phyloP scores from a whole-genome alignment of 176 grass and related monocot species.

The Oryza nivara region DNA sequence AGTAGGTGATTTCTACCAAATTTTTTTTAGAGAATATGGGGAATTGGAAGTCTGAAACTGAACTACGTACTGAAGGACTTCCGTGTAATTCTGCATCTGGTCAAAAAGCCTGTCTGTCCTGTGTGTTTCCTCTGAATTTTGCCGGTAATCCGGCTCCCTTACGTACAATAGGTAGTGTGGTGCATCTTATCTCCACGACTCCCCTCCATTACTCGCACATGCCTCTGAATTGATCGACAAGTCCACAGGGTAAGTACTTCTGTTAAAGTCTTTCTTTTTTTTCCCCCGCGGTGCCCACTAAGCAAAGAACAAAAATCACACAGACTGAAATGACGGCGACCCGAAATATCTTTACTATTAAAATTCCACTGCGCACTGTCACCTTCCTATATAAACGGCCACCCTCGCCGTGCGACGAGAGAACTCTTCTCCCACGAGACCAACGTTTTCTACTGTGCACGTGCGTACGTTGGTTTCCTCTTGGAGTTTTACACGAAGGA shows the following conservation, averaged over 20 bases:
- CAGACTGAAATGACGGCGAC: conserved; percentile 1
- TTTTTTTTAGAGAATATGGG: background rate
- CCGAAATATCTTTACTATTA: conserved; percentile 16
- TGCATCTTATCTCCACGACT: conserved; percentile 41
- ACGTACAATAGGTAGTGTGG: background rate
- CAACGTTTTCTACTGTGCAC: background rate
- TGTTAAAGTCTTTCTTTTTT: background rate
- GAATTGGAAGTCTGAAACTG: background rate
- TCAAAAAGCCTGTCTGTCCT: background rate
- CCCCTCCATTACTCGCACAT: conserved; percentile 6
- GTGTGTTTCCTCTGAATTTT: background rate
- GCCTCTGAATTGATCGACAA: background rate
- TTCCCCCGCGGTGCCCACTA: background rate
- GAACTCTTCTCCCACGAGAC: background rate
- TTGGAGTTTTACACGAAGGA: background rate
- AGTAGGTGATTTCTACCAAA: background rate
- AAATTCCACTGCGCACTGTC: background rate
- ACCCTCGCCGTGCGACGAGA: conserved; percentile 31
- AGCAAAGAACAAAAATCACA: background rate
- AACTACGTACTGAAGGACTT: background rate
- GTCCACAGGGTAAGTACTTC: conserved; percentile 8
- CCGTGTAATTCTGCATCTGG: background rate
- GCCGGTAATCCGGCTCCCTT: background rate
- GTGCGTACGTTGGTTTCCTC: background rate
- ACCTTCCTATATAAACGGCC: conserved; percentile 45